These are phyloP conservation scores for Inga laurina DNA, from an alignment of 306 rosid genomes.

Conservation along the genomic window DNA sequence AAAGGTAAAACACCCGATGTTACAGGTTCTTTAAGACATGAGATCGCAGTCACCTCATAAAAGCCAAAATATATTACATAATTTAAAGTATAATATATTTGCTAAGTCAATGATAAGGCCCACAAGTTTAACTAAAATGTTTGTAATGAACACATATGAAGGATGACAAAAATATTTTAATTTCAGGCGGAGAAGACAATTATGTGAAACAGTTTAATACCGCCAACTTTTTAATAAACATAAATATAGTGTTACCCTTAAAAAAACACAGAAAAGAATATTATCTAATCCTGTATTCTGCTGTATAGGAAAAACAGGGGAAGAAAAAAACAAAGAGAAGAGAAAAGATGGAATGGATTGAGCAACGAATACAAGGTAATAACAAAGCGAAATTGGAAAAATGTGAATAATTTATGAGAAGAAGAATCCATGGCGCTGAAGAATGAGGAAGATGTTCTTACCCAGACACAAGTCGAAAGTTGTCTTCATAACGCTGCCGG, in stretches of 20 bases:
- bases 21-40: neutral
- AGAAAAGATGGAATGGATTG: conserved; percentile 9
- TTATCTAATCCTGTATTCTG: conserved; percentile 9
- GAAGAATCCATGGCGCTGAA: neutral
- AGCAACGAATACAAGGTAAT: neutral
- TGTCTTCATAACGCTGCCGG: conserved; percentile 73
- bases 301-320: conserved; percentile 21
- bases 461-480: conserved; percentile 89
- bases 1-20: neutral
- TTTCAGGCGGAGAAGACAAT: conserved; percentile 22
- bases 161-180: conserved; percentile 14
- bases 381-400: conserved; percentile 10
- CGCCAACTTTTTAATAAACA: conserved; percentile 35
- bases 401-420: neutral
- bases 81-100: conserved; percentile 28
- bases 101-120: conserved; percentile 51
- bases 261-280: conserved; percentile 11
- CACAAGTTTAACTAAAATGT: conserved; percentile 24
- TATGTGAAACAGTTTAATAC: conserved; percentile 28
- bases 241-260: neutral
- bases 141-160: conserved; percentile 34
- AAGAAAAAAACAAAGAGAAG: conserved; percentile 19
- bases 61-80: conserved; percentile 46
- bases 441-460: conserved; percentile 30
- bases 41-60: neutral